Percentiles rank a stretch among this genome's conserved stretches.
Conservation (phyloP, 78 protist genomes). For the Dictyostelium firmibasis region DNA sequence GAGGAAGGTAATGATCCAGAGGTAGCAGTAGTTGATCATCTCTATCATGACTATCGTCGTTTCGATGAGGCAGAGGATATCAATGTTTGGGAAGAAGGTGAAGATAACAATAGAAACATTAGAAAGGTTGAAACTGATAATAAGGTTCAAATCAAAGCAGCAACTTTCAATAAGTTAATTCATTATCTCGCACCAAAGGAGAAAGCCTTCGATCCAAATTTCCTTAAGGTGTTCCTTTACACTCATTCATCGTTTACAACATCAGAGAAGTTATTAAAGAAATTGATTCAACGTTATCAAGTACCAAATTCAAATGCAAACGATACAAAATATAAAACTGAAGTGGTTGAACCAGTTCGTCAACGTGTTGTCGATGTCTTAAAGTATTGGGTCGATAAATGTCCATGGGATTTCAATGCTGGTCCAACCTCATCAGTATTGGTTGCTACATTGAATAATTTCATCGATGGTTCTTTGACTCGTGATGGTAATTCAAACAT, state of each 20-base stretch:
- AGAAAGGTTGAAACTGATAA: conserved; percentile 31
- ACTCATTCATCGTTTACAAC: conserved; percentile 52
- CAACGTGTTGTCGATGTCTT: conserved; percentile 30
- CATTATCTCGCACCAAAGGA: conserved; percentile 50
- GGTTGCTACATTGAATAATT: conserved; percentile 45
- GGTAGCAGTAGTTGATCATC: conserved; percentile 53
- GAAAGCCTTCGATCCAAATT: conserved; percentile 5
- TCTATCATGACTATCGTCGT: conserved; percentile 45
- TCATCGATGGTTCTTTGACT: conserved; percentile 69
- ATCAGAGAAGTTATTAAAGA: conserved; percentile 48
- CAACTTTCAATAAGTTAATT: conserved; percentile 39
- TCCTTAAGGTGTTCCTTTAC: conserved; percentile 48
- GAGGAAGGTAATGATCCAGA: conserved; percentile 42
- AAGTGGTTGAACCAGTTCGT: conserved; percentile 23
- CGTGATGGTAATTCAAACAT: conserved; percentile 38
- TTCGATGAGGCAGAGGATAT: conserved; percentile 48
- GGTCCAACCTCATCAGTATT: conserved; percentile 28
- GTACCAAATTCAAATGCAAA: conserved; percentile 13
- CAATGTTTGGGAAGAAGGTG: conserved; percentile 70
- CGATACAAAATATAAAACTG: not conserved
- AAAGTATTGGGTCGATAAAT: conserved; percentile 73
- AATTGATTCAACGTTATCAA: conserved; percentile 59
- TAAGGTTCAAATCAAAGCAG: conserved; percentile 29
- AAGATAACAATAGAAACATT: conserved; percentile 15
- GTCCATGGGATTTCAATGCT: conserved; percentile 73